Evolutionary conservation across 2,329 filamentous ascomycete genomes (phyloP).

Genomic region (Simplicillium aogashimaense): DNA sequence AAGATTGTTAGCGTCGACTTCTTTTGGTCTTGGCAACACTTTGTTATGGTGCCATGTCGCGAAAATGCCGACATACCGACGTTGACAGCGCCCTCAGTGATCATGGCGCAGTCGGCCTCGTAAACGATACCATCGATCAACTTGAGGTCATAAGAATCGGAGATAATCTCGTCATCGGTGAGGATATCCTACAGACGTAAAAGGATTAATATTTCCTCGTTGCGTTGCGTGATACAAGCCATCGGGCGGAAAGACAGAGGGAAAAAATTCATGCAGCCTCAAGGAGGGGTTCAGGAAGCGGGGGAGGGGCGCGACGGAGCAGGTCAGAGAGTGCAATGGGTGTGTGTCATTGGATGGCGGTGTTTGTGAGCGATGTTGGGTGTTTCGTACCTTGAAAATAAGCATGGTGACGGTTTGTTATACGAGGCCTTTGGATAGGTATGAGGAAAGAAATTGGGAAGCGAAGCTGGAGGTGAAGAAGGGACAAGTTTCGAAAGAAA

Average conservation of each 20-base stretch:
- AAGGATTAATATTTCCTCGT: not conserved
- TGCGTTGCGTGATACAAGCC: not conserved
- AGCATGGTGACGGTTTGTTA: constrained; percentile 6
- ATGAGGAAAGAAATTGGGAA: not conserved
- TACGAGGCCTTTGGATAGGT: not conserved
- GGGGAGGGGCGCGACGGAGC: not conserved
- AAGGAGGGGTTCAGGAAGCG: not conserved
- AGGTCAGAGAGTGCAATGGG: not conserved
- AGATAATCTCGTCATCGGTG: constrained; percentile 90
- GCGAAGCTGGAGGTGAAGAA: not conserved
- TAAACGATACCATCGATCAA: constrained; percentile 70
- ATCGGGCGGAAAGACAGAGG: not conserved
- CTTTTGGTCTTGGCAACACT: not conserved
- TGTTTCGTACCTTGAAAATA: constrained; percentile 5
- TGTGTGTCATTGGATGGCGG: not conserved
- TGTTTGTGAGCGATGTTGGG: too few relatives aligned
- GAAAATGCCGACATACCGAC: constrained; percentile 48
- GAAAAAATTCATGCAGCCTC: not conserved
- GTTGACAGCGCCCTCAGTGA: constrained; percentile 64
- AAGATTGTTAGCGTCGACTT: constrained; percentile 7
- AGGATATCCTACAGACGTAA: constrained; percentile 61
- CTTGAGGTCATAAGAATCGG: constrained; percentile 83
- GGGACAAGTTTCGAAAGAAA: not conserved
- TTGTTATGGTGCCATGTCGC: not conserved
- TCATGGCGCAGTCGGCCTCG: constrained; percentile 88